These are phyloP conservation scores for Gonium pectorale DNA, from an alignment of 139 green algal genomes.

Conservation along the genomic window DNA sequence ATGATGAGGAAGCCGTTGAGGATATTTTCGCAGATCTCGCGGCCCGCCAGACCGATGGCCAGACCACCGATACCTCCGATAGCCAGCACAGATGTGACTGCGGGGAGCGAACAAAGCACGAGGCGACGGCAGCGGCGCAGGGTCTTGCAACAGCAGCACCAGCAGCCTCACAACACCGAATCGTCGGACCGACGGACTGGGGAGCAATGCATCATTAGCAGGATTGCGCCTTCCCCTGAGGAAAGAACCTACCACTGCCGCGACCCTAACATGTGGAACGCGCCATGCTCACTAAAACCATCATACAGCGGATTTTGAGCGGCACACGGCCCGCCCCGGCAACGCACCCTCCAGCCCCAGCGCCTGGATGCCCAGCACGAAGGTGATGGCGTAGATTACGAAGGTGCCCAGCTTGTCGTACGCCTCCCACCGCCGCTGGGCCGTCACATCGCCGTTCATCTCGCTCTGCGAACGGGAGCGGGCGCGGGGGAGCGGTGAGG, in stretches of 20 bases:
- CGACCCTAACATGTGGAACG: too few relatives aligned
- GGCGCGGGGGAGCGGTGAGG: neutral
- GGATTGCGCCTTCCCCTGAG: too few relatives aligned
- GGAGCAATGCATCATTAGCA: too few relatives aligned
- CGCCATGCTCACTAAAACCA: neutral
- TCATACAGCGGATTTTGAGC: too few relatives aligned
- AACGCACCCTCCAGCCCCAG: conserved; percentile 70
- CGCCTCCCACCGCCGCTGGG: conserved; percentile 80
- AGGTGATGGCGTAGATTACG: conserved; percentile 64
- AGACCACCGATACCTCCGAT: conserved; percentile 95
- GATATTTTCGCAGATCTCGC: conserved; percentile 95
- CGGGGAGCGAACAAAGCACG: neutral
- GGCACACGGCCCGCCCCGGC: too few relatives aligned
- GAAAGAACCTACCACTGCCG: too few relatives aligned
- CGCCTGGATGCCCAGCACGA: conserved; percentile 65
- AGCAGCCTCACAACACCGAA: too few relatives aligned
- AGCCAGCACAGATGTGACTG: conserved; percentile 82
- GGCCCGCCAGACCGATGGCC: conserved; percentile 90
- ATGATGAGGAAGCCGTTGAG: conserved; percentile 95
- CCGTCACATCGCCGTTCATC: conserved; percentile 85
- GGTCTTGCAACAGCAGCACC: too few relatives aligned
- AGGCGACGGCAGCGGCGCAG: neutral
- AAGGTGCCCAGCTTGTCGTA: conserved; percentile 76
- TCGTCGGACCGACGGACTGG: too few relatives aligned
- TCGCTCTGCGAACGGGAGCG: conserved; percentile 60